Percentiles rank a stretch among this genome's conserved stretches.
Evolutionary conservation across 495 filamentous ascomycete species (phyloP).

Genomic region (Neurospora terricola): DNA sequence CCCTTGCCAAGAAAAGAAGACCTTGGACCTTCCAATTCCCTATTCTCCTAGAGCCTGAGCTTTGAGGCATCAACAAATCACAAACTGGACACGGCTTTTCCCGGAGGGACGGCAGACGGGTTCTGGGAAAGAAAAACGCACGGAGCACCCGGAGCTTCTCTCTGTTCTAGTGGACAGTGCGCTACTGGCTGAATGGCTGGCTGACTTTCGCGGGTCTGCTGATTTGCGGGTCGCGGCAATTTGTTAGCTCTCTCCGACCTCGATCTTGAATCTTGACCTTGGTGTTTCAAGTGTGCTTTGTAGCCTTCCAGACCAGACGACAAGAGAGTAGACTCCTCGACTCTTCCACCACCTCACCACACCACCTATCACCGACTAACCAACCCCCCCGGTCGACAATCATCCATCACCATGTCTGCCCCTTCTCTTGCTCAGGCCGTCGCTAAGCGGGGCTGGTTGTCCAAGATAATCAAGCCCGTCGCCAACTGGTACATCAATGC

Average conservation of each 20-base stretch:
- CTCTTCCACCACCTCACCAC: background rate
- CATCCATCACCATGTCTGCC: slow-evolving; percentile 51
- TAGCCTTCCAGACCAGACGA: background rate
- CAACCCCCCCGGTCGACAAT: slow-evolving; percentile 7
- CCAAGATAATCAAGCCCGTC: slow-evolving; percentile 63
- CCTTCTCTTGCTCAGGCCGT: slow-evolving; percentile 64
- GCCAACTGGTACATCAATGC: slow-evolving; percentile 76
- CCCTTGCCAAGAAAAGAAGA: background rate
- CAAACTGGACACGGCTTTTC: background rate
- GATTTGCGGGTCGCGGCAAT: background rate
- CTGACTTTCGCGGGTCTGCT: background rate
- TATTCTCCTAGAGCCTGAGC: background rate
- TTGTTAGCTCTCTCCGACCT: background rate
- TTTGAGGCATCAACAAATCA: background rate
- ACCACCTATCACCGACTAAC: slow-evolving; percentile 6
- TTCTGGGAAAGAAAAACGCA: background rate
- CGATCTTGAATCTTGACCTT: background rate
- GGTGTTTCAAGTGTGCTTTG: background rate
- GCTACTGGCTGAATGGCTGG: background rate
- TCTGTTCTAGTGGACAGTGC: background rate
- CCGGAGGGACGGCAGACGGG: background rate
- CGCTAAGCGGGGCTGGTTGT: slow-evolving; percentile 74
- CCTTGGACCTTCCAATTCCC: background rate
- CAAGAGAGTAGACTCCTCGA: background rate
- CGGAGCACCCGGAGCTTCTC: background rate